Conservation (phyloP, 176 grass and related monocot genomes). For the Zizania latifolia region DNA sequence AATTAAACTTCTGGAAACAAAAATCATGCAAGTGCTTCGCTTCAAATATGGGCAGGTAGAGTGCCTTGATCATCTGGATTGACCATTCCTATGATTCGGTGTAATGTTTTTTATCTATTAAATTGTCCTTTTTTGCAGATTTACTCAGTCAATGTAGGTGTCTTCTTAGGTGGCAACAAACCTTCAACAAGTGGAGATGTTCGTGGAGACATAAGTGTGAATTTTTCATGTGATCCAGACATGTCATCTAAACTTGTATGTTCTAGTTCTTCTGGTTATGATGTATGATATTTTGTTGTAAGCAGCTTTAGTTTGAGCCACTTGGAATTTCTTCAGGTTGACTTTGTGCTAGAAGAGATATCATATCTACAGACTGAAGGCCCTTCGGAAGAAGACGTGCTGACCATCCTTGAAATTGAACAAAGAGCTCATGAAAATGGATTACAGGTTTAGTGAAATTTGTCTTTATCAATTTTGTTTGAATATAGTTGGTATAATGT, state of each 20-base stretch:
- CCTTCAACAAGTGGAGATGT: constrained; percentile 91
- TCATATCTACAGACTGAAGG: constrained; percentile 73
- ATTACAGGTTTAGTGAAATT: constrained; percentile 57
- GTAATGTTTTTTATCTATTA: constrained; percentile 6
- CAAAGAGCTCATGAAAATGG: constrained; percentile 99
- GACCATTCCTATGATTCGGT: not conserved
- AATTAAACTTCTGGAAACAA: constrained; percentile 97
- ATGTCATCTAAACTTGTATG: constrained; percentile 87
- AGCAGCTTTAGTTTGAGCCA: constrained; percentile 10
- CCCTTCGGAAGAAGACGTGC: constrained; percentile 81
- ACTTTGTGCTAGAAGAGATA: constrained; percentile 91
- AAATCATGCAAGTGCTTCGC: constrained; percentile 96
- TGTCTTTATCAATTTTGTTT: constrained; percentile 9
- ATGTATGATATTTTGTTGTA: not conserved
- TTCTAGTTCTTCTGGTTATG: not conserved
- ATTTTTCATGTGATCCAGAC: constrained; percentile 93
- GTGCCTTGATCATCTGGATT: constrained; percentile 26
- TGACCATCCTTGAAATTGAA: constrained; percentile 87
- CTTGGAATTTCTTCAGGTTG: constrained; percentile 58
- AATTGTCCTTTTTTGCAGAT: constrained; percentile 49
- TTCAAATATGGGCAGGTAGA: constrained; percentile 96
- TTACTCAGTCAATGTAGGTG: constrained; percentile 89
- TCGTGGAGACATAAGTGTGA: constrained; percentile 89
- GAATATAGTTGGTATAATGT: constrained; percentile 12
- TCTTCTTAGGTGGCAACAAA: constrained; percentile 98